Evolutionary conservation across 805 yeast species (phyloP), one percentile per base, ranked within the genome.

Genomic region (Yamadazyma scolyti): DNA sequence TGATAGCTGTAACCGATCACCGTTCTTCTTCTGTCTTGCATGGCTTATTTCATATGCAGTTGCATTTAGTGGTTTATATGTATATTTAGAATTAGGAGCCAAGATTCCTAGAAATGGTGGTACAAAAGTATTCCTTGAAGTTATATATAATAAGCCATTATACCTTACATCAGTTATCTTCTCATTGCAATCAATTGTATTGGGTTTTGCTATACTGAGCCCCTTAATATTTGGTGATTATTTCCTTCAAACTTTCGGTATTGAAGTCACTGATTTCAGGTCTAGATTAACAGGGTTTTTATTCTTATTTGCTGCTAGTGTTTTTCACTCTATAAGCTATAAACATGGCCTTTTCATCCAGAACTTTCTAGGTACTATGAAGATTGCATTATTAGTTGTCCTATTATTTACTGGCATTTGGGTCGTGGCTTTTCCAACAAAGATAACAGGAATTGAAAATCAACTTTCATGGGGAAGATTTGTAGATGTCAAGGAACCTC

Each of bases 71-170:
- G 90, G 90, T 0, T 52, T 82, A 14, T 77, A 67, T 46, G 71
- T 82, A 25, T 83, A 71, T 49, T 53, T 83, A 32, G 90, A 83
- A 47, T 54, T 82, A 34, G 93, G 90, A 0, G 71, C 82, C 6
- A 65, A 80, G 47, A 62, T 82, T 7, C 88, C 90, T 0, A 61
- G 82, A 43, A 77, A 80, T 37, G 93, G 94, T 3, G 94, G 90
- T 0, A 72, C 79, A 23, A 83, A 83, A 47, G 79, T 77, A 13
- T 83, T 83, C 40, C 52, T 83, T 34, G 90, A 82, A 47, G 75
- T 71, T 39, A 74, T 81, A 13, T 83, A 77, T 48, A 68, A 70
- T 29, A 71, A 56, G 37, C 94, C 93, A 1, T 62, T 57, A 30
- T 60, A 75, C 60, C 48, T 79, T 47, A 64, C 71, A 25, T 68